Evolutionary conservation across 1,284 basidiomycete species (phyloP).

Genomic region (Quambalaria eucalypti): DNA sequence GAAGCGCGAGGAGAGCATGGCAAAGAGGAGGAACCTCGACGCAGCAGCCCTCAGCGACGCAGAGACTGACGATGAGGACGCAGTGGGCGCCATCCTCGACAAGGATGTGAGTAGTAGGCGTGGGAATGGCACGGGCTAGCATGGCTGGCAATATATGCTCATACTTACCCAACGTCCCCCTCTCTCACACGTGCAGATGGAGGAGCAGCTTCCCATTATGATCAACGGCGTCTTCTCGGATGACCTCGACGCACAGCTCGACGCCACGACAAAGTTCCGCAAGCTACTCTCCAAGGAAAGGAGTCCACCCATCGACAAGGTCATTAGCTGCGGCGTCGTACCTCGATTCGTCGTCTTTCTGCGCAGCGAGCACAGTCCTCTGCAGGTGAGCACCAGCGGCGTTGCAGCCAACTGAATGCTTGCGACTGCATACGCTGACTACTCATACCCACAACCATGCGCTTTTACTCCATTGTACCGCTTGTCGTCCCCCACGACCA

Average conservation of each 20-base stretch:
- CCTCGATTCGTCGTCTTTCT: slow-evolving; percentile 95
- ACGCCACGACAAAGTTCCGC: slow-evolving; percentile 89
- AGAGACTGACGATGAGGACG: slow-evolving; percentile 43
- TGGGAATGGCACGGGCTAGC: too few relatives aligned
- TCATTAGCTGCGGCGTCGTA: slow-evolving; percentile 94
- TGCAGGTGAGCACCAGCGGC: slow-evolving; percentile 76
- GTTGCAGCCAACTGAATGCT: slow-evolving; percentile 2
- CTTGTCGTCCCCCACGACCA: too few relatives aligned
- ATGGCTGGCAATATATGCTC: neutral
- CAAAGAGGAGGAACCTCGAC: slow-evolving; percentile 44
- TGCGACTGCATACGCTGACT: slow-evolving; percentile 10
- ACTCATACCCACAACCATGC: too few relatives aligned
- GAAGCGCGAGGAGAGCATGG: slow-evolving; percentile 46
- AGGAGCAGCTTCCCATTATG: slow-evolving; percentile 69
- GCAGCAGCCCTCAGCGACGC: slow-evolving; percentile 29
- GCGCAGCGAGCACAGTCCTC: slow-evolving; percentile 77
- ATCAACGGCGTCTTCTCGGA: slow-evolving; percentile 84
- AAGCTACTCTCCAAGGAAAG: slow-evolving; percentile 95
- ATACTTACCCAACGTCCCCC: neutral
- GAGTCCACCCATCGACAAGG: slow-evolving; percentile 98
- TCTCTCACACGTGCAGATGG: slow-evolving; percentile 55
- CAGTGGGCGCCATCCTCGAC: slow-evolving; percentile 1
- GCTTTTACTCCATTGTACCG: too few relatives aligned
- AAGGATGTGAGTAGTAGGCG: neutral
- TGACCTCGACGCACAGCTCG: slow-evolving; percentile 79